Percentiles rank a stretch among this genome's conserved stretches.
phyloP scores from a whole-genome alignment of 305 asterid genomes.

The Fraxinus paxiana region DNA sequence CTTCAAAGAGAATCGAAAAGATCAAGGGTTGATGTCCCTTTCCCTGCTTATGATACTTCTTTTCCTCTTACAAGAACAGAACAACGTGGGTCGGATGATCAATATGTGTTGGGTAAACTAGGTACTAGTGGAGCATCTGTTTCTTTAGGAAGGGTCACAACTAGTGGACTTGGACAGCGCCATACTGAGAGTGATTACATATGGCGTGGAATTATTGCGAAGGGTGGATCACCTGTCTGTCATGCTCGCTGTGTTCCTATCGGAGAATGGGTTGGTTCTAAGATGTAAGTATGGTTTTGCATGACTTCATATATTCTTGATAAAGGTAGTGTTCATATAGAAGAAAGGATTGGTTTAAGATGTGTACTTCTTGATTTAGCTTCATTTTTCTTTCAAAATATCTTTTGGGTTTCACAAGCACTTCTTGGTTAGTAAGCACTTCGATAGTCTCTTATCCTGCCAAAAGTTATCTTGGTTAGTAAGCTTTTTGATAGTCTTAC shows the following conservation, averaged over 20 bases:
- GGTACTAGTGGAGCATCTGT: constrained; percentile 37
- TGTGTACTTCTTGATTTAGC: constrained; percentile 22
- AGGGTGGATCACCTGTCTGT: constrained; percentile 93
- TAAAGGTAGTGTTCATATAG: constrained; percentile 1
- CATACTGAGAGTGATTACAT: constrained; percentile 53
- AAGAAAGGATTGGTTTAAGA: constrained; percentile 13
- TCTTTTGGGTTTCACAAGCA: constrained; percentile 7
- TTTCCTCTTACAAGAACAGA: constrained; percentile 44
- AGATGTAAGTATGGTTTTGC: constrained; percentile 63
- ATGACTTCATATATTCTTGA: not conserved
- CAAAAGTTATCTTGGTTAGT: not conserved
- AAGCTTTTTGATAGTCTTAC: not conserved
- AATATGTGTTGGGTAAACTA: constrained; percentile 34
- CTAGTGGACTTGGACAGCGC: constrained; percentile 41
- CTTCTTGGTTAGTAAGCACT: constrained; percentile 2
- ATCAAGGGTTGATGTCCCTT: constrained; percentile 53
- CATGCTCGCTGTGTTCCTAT: constrained; percentile 88
- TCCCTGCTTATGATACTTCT: constrained; percentile 31
- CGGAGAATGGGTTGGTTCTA: constrained; percentile 58
- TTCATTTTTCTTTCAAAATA: not conserved
- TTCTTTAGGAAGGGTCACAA: constrained; percentile 35
- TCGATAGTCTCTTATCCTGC: not conserved
- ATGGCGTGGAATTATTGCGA: constrained; percentile 92
- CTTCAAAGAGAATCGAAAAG: constrained; percentile 76
- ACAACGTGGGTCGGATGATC: constrained; percentile 44